A percentile compares a stretch with the other conserved stretches of the same genome.
Conservation (phyloP, 192 early-diverging fungal species). For the Podochytrium sp. region DNA sequence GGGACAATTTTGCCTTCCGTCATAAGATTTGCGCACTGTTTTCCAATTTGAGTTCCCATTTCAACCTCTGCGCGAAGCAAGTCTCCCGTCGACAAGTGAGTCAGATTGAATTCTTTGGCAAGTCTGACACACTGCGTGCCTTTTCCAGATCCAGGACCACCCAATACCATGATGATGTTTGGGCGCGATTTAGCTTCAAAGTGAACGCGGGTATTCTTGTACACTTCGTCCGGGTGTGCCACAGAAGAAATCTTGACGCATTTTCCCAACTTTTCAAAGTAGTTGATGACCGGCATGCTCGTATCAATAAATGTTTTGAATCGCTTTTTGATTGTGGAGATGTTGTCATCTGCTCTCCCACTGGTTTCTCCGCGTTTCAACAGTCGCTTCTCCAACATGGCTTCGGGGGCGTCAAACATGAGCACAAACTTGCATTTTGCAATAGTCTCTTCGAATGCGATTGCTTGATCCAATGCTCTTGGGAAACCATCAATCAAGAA, state of each 20-base stretch:
- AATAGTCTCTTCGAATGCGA: conserved; percentile 60
- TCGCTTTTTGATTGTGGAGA: conserved; percentile 91
- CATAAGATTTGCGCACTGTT: conserved; percentile 84
- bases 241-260: conserved; percentile 52
- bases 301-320: conserved; percentile 84
- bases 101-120: conserved; percentile 84
- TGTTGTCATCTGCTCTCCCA: conserved; percentile 92
- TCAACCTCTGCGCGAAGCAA: conserved; percentile 86
- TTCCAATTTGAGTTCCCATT: conserved; percentile 56
- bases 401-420: conserved; percentile 91
- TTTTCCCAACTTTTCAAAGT: conserved; percentile 48
- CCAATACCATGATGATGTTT: conserved; percentile 18
- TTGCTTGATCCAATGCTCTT: conserved; percentile 58
- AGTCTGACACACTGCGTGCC: conserved; percentile 90
- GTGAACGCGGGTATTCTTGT: conserved; percentile 30
- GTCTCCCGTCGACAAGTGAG: conserved; percentile 95
- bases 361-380: conserved; percentile 90
- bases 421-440: conserved; percentile 75
- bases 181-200: conserved; percentile 21
- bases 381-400: conserved; percentile 78
- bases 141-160: conserved; percentile 52
- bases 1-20: conserved; percentile 96
- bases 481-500: conserved; percentile 74
- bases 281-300: conserved; percentile 86
- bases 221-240: conserved; percentile 40